phyloP scores from a whole-genome alignment of 2,329 filamentous ascomycete species.

The Botrytis medusae region DNA sequence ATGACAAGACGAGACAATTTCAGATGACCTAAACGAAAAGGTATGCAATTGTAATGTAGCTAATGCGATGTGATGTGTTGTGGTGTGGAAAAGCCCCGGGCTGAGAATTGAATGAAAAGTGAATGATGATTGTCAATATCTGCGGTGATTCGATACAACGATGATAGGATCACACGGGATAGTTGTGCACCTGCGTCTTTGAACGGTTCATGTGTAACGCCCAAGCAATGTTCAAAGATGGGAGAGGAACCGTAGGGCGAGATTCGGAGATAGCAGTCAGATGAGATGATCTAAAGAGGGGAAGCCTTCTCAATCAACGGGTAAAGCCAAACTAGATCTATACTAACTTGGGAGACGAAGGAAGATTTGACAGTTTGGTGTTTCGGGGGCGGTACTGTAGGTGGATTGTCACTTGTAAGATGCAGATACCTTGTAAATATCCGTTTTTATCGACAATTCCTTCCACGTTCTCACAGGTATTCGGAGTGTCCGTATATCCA shows the following conservation, averaged over 20 bases:
- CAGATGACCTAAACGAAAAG: background rate
- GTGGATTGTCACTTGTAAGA: background rate
- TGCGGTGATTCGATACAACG: constrained; percentile 2
- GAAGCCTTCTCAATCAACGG: background rate
- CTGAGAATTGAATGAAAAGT: background rate
- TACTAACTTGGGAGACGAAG: background rate
- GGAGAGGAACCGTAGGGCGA: background rate
- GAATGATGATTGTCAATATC: constrained; percentile 6
- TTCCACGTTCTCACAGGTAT: background rate
- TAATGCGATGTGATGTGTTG: background rate
- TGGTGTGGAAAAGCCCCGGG: background rate
- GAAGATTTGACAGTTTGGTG: background rate
- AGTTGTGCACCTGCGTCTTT: background rate
- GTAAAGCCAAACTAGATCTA: background rate
- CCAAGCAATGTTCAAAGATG: background rate
- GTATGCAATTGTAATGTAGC: constrained; percentile 3
- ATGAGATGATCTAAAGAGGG: background rate
- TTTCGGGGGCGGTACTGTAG: background rate
- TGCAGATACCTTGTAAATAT: background rate
- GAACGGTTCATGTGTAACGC: background rate
- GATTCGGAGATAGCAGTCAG: constrained; percentile 5
- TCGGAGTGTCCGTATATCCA: background rate
- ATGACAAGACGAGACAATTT: constrained; percentile 1
- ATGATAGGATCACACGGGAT: constrained; percentile 1
- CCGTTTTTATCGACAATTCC: background rate